A percentile compares a stretch with the other conserved stretches of the same genome.
phyloP scores from a whole-genome alignment of 2,329 filamentous ascomycete genomes.

The Claviceps quebecensis region DNA sequence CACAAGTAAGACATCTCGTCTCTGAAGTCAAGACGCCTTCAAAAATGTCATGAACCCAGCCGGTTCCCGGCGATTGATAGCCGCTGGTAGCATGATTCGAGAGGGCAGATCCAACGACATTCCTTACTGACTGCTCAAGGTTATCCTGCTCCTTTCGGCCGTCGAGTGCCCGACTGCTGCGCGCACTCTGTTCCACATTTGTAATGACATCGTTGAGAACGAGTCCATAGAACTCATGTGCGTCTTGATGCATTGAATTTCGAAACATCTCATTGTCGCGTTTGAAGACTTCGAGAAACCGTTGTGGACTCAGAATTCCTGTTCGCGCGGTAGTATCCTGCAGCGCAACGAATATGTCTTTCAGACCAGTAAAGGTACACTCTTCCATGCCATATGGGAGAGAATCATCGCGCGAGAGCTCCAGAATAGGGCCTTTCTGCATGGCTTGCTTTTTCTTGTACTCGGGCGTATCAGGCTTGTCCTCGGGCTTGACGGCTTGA shows the following conservation, averaged over 20 bases:
- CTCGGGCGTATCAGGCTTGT: conserved; percentile 87
- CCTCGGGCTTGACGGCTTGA: conserved; percentile 58
- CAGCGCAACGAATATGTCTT: conserved; percentile 89
- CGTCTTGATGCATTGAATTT: conserved; percentile 94
- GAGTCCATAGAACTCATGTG: conserved; percentile 90
- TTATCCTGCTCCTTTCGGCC: conserved; percentile 26
- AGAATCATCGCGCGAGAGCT: conserved; percentile 69
- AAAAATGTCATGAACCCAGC: conserved; percentile 96
- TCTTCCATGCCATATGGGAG: conserved; percentile 83
- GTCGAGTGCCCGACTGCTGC: conserved; percentile 41
- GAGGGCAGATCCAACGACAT: conserved; percentile 19
- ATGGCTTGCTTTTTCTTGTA: conserved; percentile 97
- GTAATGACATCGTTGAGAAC: conserved; percentile 92
- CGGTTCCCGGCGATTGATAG: conserved; percentile 47
- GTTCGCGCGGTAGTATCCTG: conserved; percentile 69
- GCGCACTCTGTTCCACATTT: conserved; percentile 81
- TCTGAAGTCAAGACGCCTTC: conserved; percentile 91
- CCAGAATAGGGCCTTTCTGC: conserved; percentile 72
- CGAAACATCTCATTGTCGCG: conserved; percentile 95
- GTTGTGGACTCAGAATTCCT: conserved; percentile 80
- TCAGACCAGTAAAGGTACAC: conserved; percentile 83
- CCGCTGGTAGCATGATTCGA: conserved; percentile 23
- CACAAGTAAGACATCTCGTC: conserved; percentile 90
- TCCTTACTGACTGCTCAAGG: conserved; percentile 37
- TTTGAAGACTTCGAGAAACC: conserved; percentile 87